Evolutionary conservation across 2,329 filamentous ascomycete species (phyloP).

Genomic region (Penicillium verrucosum): DNA sequence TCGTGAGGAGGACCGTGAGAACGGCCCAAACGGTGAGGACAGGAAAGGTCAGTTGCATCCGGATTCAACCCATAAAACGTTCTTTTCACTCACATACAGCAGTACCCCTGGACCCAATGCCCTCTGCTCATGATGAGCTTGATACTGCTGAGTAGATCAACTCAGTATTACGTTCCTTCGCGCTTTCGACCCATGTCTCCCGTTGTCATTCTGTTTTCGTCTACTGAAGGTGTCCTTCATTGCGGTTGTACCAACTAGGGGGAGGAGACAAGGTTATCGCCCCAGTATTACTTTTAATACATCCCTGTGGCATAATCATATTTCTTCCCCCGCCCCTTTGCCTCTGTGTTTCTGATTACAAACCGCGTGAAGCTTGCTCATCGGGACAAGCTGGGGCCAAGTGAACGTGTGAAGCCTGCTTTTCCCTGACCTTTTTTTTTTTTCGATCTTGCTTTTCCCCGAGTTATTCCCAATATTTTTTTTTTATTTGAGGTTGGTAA

Average conservation of each 20-base stretch:
- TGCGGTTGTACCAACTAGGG: neutral
- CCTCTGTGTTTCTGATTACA: conserved; percentile 1
- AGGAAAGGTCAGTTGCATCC: conserved; percentile 66
- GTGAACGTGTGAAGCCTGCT: conserved; percentile 3
- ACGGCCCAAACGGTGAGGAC: conserved; percentile 78
- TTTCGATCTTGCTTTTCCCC: neutral
- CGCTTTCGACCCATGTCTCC: neutral
- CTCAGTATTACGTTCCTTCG: conserved; percentile 15
- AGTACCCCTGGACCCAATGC: conserved; percentile 68
- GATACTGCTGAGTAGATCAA: conserved; percentile 77
- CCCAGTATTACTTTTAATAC: neutral
- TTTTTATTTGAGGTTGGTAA: conserved; percentile 16
- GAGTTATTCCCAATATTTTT: conserved; percentile 6
- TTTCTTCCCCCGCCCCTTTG: neutral
- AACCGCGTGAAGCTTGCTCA: conserved; percentile 1
- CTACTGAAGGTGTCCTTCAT: neutral
- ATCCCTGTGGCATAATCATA: neutral
- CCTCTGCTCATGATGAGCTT: conserved; percentile 85
- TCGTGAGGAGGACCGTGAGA: conserved; percentile 68
- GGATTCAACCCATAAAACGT: neutral
- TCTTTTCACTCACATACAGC: conserved; percentile 6
- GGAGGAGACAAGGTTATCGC: neutral
- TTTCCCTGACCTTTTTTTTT: neutral
- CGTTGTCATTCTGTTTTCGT: neutral
- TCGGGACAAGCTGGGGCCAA: neutral